Base-by-base conservation (phyloP, 495 filamentous ascomycete species). In the Daldinia decipiens region DNA sequence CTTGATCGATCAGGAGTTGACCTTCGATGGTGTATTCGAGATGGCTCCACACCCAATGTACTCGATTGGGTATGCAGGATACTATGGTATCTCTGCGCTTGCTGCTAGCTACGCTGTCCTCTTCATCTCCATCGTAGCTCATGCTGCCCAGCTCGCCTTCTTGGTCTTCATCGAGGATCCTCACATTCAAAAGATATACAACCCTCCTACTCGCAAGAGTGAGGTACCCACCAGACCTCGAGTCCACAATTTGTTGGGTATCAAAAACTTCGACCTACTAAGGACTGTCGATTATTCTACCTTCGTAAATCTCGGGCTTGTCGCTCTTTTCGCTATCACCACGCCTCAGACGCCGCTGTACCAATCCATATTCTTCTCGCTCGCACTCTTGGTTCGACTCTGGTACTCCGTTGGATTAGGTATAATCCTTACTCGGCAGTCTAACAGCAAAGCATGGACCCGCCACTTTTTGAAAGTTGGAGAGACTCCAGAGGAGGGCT, bases 21-120 rank as follows among this genome's bases (percentile, higher is more conserved):
- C 95, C 34, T 98, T 99, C 71, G 96, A 99, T 76, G 96, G 96
- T 53, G 95, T 98, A 59, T 99, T 98, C 77, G 95, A 99, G 80
- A 97, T 99, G 92, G 95, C 96, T 51, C 95, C 95, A 26, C 95
- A 99, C 79, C 95, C 95, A 43, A 99, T 99, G 95, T 99, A 99
- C 83, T 97, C 94, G 50, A 94, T 99, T 73, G 95, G 95, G 32
- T 99, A 99, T 80, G 93, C 94, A 26, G 95, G 95, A 29, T 99
- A 97, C 80, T 99, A 99, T 61, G 96, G 95, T 67, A 97, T 98
- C 75, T 98, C 95, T n/a, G 88, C 97, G 78, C 95, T 99, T 88
- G 93, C 94, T 27, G 95, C 96, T 54, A 98, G 96, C 81, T 98
- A 98, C 83, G 92, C 92, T 67, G 95, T 99, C 60, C 84, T 98